Conservation (phyloP, 495 filamentous ascomycete genomes). For the Astrocystis sublimbata region DNA sequence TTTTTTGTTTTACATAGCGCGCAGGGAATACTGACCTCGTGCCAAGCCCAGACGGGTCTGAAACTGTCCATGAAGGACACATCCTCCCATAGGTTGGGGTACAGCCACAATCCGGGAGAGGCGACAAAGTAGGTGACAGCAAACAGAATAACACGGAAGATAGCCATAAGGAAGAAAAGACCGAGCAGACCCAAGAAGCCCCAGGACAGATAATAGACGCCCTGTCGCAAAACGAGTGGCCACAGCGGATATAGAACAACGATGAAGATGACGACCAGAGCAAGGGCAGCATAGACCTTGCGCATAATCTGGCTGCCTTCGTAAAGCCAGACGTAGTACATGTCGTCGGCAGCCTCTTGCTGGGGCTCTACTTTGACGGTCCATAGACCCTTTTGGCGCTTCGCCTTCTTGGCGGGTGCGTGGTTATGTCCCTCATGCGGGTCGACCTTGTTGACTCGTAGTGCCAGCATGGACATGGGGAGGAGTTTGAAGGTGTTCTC, state of each 20-base stretch:
- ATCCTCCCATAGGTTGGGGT: constrained; percentile 97
- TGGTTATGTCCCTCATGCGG: constrained; percentile 70
- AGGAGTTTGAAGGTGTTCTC: constrained; percentile 95
- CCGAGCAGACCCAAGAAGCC: constrained; percentile 89
- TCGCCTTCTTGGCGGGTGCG: constrained; percentile 63
- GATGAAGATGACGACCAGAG: constrained; percentile 76
- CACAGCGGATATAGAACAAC: constrained; percentile 96
- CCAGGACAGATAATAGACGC: constrained; percentile 98
- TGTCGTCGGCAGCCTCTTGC: constrained; percentile 85
- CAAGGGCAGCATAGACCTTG: constrained; percentile 84
- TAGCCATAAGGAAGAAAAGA: constrained; percentile 95
- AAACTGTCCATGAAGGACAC: constrained; percentile 98
- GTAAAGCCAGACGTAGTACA: constrained; percentile 97
- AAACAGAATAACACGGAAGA: constrained; percentile 95
- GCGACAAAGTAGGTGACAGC: constrained; percentile 82
- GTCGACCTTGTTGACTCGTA: constrained; percentile 86
- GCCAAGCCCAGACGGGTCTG: constrained; percentile 96
- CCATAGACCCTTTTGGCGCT: constrained; percentile 94
- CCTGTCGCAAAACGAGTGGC: constrained; percentile 86
- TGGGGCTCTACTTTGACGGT: constrained; percentile 95
- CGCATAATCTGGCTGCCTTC: constrained; percentile 92
- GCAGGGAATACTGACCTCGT: constrained; percentile 68
- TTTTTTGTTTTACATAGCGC: constrained; percentile 18
- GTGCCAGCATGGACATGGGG: constrained; percentile 89
- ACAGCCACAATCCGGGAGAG: constrained; percentile 92